These are phyloP conservation scores for Ramalina intermedia DNA, from an alignment of 495 filamentous ascomycete genomes.

Conservation along the genomic window DNA sequence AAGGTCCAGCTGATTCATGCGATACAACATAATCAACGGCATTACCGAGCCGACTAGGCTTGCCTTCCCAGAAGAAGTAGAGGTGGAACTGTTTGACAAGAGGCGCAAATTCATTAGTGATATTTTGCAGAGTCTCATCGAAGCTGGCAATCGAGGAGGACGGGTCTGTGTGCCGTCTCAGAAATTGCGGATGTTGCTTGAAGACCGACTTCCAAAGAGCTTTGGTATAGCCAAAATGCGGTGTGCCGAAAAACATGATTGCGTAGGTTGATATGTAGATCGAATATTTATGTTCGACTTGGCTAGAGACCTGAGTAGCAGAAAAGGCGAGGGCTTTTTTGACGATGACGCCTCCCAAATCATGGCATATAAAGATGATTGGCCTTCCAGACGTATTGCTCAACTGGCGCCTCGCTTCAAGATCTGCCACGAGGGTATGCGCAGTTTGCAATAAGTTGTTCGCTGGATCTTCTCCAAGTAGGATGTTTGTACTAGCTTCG, in stretches of 20 bases:
- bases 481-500: constrained; percentile 1
- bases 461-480: constrained; percentile 10
- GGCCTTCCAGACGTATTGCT: constrained; percentile 19
- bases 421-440: constrained; percentile 11
- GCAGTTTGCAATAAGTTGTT: constrained; percentile 14
- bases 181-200: not conserved
- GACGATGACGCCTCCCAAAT: constrained; percentile 33
- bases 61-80: constrained; percentile 25
- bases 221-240: constrained; percentile 13
- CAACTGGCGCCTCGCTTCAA: constrained; percentile 19
- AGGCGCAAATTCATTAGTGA: constrained; percentile 25
- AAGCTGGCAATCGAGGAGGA: not conserved
- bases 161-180: not conserved
- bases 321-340: constrained; percentile 20
- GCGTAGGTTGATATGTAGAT: constrained; percentile 21
- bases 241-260: constrained; percentile 23
- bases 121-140: constrained; percentile 18
- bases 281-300: constrained; percentile 16
- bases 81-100: constrained; percentile 21
- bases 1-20: constrained; percentile 22
- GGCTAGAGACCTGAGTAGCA: constrained; percentile 9
- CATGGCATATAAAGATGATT: constrained; percentile 32
- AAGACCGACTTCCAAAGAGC: constrained; percentile 3
- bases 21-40: constrained; percentile 21
- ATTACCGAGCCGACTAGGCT: constrained; percentile 9